Evolutionary conservation across 306 rosid genomes (phyloP), one percentile per base, ranked within the genome.

Genomic region (Argentina anserina): DNA sequence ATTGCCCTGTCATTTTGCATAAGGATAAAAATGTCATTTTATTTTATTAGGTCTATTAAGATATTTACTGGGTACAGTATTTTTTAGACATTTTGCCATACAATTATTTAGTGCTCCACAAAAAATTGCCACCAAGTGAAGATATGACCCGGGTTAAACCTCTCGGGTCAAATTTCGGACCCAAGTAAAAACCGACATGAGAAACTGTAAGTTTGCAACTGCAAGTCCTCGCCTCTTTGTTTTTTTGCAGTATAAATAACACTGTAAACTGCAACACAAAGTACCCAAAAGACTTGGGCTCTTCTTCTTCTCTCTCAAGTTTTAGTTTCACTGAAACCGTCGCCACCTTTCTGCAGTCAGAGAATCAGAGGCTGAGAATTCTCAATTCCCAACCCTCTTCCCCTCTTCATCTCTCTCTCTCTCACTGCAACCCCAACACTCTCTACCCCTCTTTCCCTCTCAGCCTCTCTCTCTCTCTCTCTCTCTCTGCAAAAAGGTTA

Each of bases 321-420:
- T 18, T 1, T 9, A 33, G 12, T 0, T 5, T 14, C 13, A n/a
- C 28, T 20, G 4, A 26, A 9, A n/a, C 28, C 67, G 2, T 18
- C 67, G 67, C 25, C 67, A 34, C n/a, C 67, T 37, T 34, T 56
- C 23, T 18, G 18, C 29, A 64, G 69, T 64, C 69, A 28, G 47
- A 36, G 69, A 37, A 33, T 61, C 13, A 9, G 47, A 37, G 69
- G 31, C 47, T 10, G 26, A 9, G 26, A 64, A 23, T 21, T 5
- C 47, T 31, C 73, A 47, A 47, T 49, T 28, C 9, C 26, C 6
- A 9, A 28, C 23, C 9, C 8, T 67, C 26, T 43, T 67, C 11
- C 56, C 23, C n/a, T 10, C 4, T n/a, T 50, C 56, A 23, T 18
- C 20, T 6, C 67, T 43, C 0, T 39, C 15, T 42, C 69, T n/a